These are phyloP conservation scores for Atkinsonella hypoxylon DNA, from an alignment of 2,329 filamentous ascomycete genomes.

Conservation along the genomic window DNA sequence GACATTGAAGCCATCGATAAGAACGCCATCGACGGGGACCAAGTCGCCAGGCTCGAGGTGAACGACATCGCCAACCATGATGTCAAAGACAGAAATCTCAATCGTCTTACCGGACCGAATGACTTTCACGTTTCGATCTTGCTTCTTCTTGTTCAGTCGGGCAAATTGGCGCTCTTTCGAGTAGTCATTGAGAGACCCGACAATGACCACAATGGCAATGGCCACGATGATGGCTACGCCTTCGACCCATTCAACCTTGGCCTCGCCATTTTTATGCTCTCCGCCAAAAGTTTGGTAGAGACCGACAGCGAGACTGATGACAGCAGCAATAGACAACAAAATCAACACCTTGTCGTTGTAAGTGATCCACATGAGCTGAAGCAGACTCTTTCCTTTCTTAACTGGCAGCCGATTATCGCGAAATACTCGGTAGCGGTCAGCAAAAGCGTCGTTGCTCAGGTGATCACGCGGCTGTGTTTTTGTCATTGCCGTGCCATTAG, in stretches of 20 bases:
- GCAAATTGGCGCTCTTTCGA: conserved; percentile 73
- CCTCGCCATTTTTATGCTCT: conserved; percentile 35
- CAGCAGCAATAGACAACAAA: conserved; percentile 56
- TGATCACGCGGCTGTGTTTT: conserved; percentile 5
- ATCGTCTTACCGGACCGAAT: conserved; percentile 58
- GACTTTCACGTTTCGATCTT: conserved; percentile 61
- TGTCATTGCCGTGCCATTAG: not conserved
- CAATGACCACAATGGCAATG: conserved; percentile 63
- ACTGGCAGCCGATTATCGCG: conserved; percentile 61
- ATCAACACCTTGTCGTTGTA: conserved; percentile 77
- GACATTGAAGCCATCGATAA: conserved; percentile 61
- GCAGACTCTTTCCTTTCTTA: conserved; percentile 61
- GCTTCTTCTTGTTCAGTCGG: conserved; percentile 68
- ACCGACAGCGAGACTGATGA: conserved; percentile 62
- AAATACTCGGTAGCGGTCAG: conserved; percentile 58
- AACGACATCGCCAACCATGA: conserved; percentile 59
- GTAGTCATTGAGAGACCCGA: conserved; percentile 68
- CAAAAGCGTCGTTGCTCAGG: conserved; percentile 28
- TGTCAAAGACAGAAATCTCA: conserved; percentile 57
- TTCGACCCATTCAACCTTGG: conserved; percentile 66
- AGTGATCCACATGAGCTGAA: conserved; percentile 69
- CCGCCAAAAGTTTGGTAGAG: conserved; percentile 63
- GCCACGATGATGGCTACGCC: conserved; percentile 74
- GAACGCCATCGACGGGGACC: conserved; percentile 61
- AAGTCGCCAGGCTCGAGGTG: conserved; percentile 66